A percentile compares a stretch with the other conserved stretches of the same genome.
phyloP scores from a whole-genome alignment of 768 basidiomycete species.

The Boletus sp. region DNA sequence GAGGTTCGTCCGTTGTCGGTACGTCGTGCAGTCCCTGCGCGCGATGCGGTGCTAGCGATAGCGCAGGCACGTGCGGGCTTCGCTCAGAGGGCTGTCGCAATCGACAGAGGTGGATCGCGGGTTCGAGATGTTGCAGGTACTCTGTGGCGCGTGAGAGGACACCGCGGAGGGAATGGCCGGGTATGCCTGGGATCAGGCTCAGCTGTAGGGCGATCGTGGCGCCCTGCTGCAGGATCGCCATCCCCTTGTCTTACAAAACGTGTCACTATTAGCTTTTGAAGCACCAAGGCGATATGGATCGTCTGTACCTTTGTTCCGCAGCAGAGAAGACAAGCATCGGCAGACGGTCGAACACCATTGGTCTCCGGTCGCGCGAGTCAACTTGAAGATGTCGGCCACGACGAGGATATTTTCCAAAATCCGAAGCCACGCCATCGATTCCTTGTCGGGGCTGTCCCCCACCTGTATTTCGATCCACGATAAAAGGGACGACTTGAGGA shows the following conservation, averaged over 20 bases:
- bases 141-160: slow-evolving; percentile 31
- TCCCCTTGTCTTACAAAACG: slow-evolving; percentile 13
- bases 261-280: not conserved
- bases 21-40: slow-evolving; percentile 38
- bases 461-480: slow-evolving; percentile 84
- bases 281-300: not conserved
- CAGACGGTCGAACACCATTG: slow-evolving; percentile 59
- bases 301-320: slow-evolving; percentile 13
- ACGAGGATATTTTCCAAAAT: slow-evolving; percentile 63
- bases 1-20: slow-evolving; percentile 23
- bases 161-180: slow-evolving; percentile 23
- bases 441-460: slow-evolving; percentile 22
- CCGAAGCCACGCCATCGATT: slow-evolving; percentile 58
- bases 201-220: slow-evolving; percentile 36
- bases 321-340: slow-evolving; percentile 42
- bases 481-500: too few species aligned
- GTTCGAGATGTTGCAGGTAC: slow-evolving; percentile 32
- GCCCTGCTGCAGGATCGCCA: slow-evolving; percentile 20
- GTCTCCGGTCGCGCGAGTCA: slow-evolving; percentile 51
- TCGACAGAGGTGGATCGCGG: slow-evolving; percentile 2
- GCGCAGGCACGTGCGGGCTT: not conserved
- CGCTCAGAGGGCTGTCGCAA: not conserved
- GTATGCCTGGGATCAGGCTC: slow-evolving; percentile 31
- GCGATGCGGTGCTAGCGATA: slow-evolving; percentile 31
- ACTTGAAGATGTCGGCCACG: slow-evolving; percentile 45